Percentiles rank a stretch among this genome's conserved stretches.
phyloP scores from a whole-genome alignment of 1,139 yeast species.

The Groenewaldozyma auringiensis region DNA sequence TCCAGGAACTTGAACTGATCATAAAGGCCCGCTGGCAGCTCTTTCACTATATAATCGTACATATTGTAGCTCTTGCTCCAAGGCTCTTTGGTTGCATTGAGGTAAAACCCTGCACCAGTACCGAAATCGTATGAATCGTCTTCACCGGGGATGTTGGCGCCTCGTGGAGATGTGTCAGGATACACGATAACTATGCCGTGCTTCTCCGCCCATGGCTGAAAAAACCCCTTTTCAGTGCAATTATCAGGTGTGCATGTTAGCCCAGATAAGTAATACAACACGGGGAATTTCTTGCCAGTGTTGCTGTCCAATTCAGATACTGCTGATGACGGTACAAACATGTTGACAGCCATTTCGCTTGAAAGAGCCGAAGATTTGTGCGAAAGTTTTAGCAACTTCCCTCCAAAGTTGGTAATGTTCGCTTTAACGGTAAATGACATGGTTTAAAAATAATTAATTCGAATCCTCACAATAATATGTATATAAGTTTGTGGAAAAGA shows the following conservation, averaged over 20 bases:
- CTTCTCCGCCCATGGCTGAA: constrained; percentile 73
- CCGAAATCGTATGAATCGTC: constrained; percentile 88
- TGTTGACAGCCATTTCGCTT: constrained; percentile 74
- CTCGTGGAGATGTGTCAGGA: constrained; percentile 97
- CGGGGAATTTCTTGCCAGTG: constrained; percentile 44
- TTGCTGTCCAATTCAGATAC: constrained; percentile 25
- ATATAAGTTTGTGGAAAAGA: background rate
- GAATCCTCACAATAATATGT: too few species aligned
- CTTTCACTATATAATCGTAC: constrained; percentile 77
- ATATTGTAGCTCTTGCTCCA: constrained; percentile 70
- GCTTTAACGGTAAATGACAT: constrained; percentile 17
- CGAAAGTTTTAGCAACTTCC: constrained; percentile 62
- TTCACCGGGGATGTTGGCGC: constrained; percentile 75
- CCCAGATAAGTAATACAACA: constrained; percentile 75
- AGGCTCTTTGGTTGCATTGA: constrained; percentile 70
- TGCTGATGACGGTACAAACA: constrained; percentile 63
- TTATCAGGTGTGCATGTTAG: constrained; percentile 91
- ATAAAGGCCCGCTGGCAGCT: constrained; percentile 50
- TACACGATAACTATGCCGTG: constrained; percentile 82
- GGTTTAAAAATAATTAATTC: background rate
- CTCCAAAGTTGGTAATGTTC: constrained; percentile 64
- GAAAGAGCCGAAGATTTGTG: constrained; percentile 63
- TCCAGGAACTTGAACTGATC: constrained; percentile 44
- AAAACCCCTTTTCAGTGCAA: constrained; percentile 89
- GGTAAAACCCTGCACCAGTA: constrained; percentile 89